Base-by-base conservation (phyloP, 2,329 filamentous ascomycete species). In the Rachicladosporium sp. region DNA sequence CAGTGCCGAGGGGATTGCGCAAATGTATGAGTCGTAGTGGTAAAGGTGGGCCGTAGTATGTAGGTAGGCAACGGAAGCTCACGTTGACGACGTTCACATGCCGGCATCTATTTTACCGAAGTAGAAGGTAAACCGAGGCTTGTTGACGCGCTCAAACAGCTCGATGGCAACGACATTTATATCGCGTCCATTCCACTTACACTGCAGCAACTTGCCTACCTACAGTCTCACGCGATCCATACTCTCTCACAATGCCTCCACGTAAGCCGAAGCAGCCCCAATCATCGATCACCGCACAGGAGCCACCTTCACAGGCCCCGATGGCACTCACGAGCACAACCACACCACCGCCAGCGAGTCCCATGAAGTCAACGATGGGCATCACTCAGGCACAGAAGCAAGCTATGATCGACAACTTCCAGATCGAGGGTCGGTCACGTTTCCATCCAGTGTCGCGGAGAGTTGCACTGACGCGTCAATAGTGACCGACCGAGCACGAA, bases 401-500 rank as follows among this genome's bases (percentile, higher is more conserved):
- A 61, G 81, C 82, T 8, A 66, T 94, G 37, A 80, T 94, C 43
- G 85, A 94, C 54, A 93, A 95, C 53, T 64, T 94, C 31, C 85
- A 93, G 56, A 70, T 94, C 32, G 87, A 95, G 63, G 76, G 87
- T 93, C 71, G 53, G 64, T 47, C 23, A 11, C 15, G 12, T 29
- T 12, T 6, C 8, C 8, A 30, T 10, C n/a, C 4, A n/a, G 12
- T 19, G 15, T 19, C 15, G 15, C 15, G 15, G 15, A 19, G 15
- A 19, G 15, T 19, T 19, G 15, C 15, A 19, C 15, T 19, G 15
- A 19, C 15, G 15, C 15, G 15, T 19, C 43, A 38, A 21, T 50
- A 94, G 87, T 94, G 49, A 87, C 84, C 11, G 83, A 93, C 64
- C 78, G 88, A 58, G 84, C 85, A 45, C 77, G 89, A 51, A 87